A percentile compares a stretch with the other conserved stretches of the same genome.
Conservation (phyloP, 2,329 filamentous ascomycete species). For the Aspergillus fumigatus region DNA sequence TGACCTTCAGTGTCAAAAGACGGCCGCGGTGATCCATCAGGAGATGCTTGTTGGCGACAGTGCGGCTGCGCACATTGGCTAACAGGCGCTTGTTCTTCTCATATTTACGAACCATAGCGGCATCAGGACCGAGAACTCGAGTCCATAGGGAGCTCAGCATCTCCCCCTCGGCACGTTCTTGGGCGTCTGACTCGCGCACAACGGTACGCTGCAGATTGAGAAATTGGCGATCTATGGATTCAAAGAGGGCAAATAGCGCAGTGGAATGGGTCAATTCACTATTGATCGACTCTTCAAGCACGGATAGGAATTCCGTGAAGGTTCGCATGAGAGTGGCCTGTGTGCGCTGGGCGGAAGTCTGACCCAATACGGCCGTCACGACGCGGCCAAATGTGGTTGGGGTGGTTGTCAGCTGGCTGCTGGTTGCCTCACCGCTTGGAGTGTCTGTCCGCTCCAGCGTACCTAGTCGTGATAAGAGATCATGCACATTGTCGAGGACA, state of each 20-base stretch:
- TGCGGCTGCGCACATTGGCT: conserved; percentile 72
- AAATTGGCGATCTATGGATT: conserved; percentile 85
- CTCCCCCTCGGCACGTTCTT: conserved; percentile 76
- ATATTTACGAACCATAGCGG: conserved; percentile 75
- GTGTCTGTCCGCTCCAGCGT: conserved; percentile 33
- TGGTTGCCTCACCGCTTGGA: conserved; percentile 21
- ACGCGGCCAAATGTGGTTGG: conserved; percentile 67
- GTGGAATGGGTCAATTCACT: conserved; percentile 77
- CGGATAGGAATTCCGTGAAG: conserved; percentile 79
- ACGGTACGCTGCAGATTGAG: conserved; percentile 81
- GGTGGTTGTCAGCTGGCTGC: conserved; percentile 25
- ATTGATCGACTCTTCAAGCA: conserved; percentile 84
- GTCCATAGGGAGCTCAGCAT: conserved; percentile 83
- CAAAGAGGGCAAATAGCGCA: conserved; percentile 81
- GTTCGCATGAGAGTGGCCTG: conserved; percentile 76
- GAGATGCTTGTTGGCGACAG: conserved; percentile 80
- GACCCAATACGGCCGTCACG: conserved; percentile 70
- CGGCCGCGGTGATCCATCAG: conserved; percentile 83
- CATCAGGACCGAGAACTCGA: conserved; percentile 71
- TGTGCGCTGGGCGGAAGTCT: conserved; percentile 75
- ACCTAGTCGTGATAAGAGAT: conserved; percentile 58
- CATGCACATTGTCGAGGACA: conserved; percentile 82
- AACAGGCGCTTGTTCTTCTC: conserved; percentile 83
- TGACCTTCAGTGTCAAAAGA: conserved; percentile 77
- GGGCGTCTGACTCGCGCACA: conserved; percentile 73